phyloP scores from a whole-genome alignment of 2,329 filamentous ascomycete genomes.

The Ceratocystis ficicola region DNA sequence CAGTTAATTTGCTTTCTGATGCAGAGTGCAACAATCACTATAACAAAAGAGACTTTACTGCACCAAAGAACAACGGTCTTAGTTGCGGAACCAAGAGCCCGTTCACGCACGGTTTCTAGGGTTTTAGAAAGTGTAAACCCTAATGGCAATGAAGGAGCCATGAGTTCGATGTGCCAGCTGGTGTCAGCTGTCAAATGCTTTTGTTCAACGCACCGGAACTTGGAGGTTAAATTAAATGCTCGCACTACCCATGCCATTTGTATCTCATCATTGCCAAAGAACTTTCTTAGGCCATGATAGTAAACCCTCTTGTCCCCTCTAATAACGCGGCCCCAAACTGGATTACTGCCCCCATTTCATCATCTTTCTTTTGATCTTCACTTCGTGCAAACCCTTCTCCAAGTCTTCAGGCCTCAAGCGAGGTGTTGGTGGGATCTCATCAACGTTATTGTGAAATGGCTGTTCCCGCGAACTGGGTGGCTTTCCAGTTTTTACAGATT shows the following conservation, averaged over 20 bases:
- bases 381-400: slow-evolving; percentile 42
- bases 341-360: slow-evolving; percentile 25
- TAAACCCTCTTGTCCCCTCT: not conserved
- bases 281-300: not conserved
- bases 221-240: not conserved
- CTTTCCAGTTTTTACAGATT: slow-evolving; percentile 39
- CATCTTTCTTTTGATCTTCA: slow-evolving; percentile 28
- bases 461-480: slow-evolving; percentile 13
- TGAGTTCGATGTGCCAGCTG: not conserved
- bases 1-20: not conserved
- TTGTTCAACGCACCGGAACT: too few relatives aligned
- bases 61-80: not conserved
- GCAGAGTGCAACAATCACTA: too few relatives aligned
- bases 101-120: not conserved
- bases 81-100: not conserved
- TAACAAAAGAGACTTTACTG: not conserved
- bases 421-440: slow-evolving; percentile 50
- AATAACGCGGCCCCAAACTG: not conserved
- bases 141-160: not conserved
- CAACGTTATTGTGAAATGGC: slow-evolving; percentile 35
- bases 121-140: not conserved
- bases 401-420: slow-evolving; percentile 43
- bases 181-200: not conserved
- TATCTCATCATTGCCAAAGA: not conserved
- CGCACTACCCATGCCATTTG: not conserved